phyloP scores from a whole-genome alignment of 306 rosid genomes.

The Amphicarpaea edgeworthii region DNA sequence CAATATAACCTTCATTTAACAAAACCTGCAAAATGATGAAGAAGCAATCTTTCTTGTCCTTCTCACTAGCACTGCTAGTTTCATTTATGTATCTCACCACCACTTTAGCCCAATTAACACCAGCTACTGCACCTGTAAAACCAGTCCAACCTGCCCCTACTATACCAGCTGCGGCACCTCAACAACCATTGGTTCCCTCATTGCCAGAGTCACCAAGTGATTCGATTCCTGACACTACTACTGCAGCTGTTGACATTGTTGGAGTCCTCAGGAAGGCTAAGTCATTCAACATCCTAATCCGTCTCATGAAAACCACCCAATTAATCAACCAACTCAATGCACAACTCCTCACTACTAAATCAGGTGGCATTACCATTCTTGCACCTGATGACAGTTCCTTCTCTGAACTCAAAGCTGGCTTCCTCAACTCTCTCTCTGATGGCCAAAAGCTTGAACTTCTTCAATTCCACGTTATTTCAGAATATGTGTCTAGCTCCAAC shows the following conservation, averaged over 20 bases:
- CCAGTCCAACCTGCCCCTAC: constrained; percentile 30
- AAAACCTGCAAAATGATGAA: constrained; percentile 11
- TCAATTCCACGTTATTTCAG: too few species aligned
- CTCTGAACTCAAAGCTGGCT: too few species aligned
- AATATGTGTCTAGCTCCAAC: constrained; percentile 53
- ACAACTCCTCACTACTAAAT: too few species aligned
- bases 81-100: constrained; percentile 36
- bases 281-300: too few species aligned
- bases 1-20: not conserved
- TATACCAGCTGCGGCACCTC: constrained; percentile 37
- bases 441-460: too few species aligned
- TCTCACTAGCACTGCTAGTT: constrained; percentile 36
- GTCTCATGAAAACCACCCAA: too few species aligned
- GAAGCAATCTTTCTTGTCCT: constrained; percentile 38
- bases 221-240: constrained; percentile 39
- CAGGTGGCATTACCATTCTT: too few species aligned
- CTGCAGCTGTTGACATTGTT: constrained; percentile 41
- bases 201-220: constrained; percentile 51
- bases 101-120: constrained; percentile 48
- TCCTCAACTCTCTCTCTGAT: too few species aligned
- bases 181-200: constrained; percentile 52
- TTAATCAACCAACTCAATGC: too few species aligned
- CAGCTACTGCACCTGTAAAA: constrained; percentile 56
- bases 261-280: too few species aligned
- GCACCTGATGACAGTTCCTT: too few species aligned